Conservation (phyloP, 441 rosid genomes). For the Melastoma candidum region DNA sequence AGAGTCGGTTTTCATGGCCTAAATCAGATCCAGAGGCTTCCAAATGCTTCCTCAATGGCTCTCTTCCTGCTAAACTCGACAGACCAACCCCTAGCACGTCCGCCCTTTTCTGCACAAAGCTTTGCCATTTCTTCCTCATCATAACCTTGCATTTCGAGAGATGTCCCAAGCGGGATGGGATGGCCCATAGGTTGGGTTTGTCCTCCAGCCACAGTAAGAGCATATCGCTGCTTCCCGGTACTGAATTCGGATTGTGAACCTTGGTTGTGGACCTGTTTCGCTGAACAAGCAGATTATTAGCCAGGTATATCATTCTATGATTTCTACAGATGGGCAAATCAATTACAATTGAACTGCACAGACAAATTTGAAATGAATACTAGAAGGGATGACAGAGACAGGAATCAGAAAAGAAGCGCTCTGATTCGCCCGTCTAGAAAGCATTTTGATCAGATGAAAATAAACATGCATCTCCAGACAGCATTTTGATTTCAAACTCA, state of each 20-base stretch:
- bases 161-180: conserved; percentile 33
- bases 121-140: conserved; percentile 65
- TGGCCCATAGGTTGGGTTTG: conserved; percentile 64
- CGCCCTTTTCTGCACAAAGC: conserved; percentile 68
- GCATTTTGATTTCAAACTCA: no score
- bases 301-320: no score
- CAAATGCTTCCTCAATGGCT: conserved; percentile 78
- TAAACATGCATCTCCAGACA: no score
- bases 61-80: conserved; percentile 66
- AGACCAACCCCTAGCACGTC: conserved; percentile 81
- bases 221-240: conserved; percentile 38
- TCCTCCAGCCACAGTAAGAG: conserved; percentile 57
- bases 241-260: conserved; percentile 31
- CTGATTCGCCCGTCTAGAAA: no score
- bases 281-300: no score
- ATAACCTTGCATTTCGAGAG: conserved; percentile 46
- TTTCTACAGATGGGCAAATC: no score
- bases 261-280: no score
- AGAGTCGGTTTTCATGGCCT: conserved; percentile 16
- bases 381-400: no score
- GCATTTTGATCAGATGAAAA: no score
- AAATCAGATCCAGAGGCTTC: conserved; percentile 66
- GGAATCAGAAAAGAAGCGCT: no score
- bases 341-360: no score
- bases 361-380: no score